phyloP scores from a whole-genome alignment of 169 alveolate species.

The Plasmodium cynomolgi region DNA sequence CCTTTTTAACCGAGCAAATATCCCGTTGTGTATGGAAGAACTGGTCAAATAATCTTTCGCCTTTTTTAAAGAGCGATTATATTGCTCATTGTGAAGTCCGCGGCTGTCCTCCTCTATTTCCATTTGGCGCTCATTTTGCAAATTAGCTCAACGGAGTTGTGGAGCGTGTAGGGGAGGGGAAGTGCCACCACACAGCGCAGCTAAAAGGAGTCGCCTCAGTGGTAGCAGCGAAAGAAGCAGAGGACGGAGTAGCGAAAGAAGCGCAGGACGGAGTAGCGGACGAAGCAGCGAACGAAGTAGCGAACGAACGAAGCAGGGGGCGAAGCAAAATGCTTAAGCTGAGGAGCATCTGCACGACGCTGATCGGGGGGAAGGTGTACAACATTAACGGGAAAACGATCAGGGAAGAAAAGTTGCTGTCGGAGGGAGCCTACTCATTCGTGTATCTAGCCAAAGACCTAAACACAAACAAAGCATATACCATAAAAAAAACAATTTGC shows the following conservation, averaged over 20 bases:
- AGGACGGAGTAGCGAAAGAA: too few species aligned
- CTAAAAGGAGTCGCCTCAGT: too few species aligned
- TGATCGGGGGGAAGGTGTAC: constrained; percentile 61
- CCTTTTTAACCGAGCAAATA: neutral
- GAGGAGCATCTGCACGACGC: constrained; percentile 58
- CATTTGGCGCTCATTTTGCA: too few species aligned
- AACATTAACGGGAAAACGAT: constrained; percentile 66
- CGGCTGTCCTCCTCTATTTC: too few species aligned
- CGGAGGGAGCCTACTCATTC: constrained; percentile 87
- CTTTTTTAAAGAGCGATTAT: too few species aligned
- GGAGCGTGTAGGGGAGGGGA: too few species aligned
- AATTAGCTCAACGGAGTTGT: too few species aligned
- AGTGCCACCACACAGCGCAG: too few species aligned
- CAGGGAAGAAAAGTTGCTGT: constrained; percentile 66
- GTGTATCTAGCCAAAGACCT: constrained; percentile 82
- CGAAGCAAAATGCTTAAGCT: constrained; percentile 29
- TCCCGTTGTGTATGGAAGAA: neutral
- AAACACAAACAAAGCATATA: constrained; percentile 76
- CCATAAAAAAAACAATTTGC: constrained; percentile 80
- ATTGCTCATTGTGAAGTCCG: too few species aligned
- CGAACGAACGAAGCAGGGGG: neutral
- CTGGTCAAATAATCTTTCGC: too few species aligned
- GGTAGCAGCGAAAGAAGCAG: too few species aligned
- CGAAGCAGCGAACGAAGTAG: neutral
- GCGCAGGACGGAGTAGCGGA: neutral